Evolutionary conservation across 768 basidiomycete species (phyloP).

Genomic region (Naganishia onofrii): DNA sequence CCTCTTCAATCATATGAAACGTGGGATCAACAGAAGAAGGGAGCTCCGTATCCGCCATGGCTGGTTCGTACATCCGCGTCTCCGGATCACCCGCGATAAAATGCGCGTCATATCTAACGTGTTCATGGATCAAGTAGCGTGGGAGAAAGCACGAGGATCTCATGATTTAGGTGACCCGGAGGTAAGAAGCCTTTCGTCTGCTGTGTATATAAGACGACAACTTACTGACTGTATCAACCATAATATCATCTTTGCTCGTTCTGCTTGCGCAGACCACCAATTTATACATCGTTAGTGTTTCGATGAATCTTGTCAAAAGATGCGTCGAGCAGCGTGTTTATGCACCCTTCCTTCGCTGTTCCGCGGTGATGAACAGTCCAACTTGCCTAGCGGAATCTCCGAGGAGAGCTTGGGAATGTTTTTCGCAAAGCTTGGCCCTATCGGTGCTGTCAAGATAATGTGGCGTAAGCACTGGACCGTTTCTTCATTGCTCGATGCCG

Average conservation of each 20-base stretch:
- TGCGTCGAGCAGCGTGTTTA: not conserved
- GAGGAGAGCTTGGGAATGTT: slow-evolving; percentile 82
- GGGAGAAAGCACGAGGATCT: slow-evolving; percentile 85
- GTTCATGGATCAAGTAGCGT: slow-evolving; percentile 57
- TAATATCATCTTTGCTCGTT: not conserved
- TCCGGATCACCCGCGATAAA: not conserved
- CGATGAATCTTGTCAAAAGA: not conserved
- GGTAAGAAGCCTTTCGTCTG: slow-evolving; percentile 55
- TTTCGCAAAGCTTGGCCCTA: slow-evolving; percentile 87
- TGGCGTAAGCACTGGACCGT: slow-evolving; percentile 60
- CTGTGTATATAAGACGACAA: not conserved
- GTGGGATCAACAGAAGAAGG: slow-evolving; percentile 41
- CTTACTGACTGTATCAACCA: not conserved
- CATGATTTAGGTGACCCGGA: slow-evolving; percentile 84
- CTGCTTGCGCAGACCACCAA: slow-evolving; percentile 71
- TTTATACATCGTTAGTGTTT: slow-evolving; percentile 69
- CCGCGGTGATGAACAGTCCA: slow-evolving; percentile 54
- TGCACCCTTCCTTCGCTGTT: not conserved
- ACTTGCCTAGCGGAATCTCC: slow-evolving; percentile 79
- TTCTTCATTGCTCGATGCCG: not conserved
- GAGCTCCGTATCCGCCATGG: slow-evolving; percentile 84
- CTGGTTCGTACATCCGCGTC: slow-evolving; percentile 59
- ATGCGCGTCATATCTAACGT: slow-evolving; percentile 3
- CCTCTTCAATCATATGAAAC: not conserved
- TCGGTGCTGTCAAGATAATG: slow-evolving; percentile 77